Evolutionary conservation across 1,284 basidiomycete genomes (phyloP).

Genomic region (Leccinum pachyderme): DNA sequence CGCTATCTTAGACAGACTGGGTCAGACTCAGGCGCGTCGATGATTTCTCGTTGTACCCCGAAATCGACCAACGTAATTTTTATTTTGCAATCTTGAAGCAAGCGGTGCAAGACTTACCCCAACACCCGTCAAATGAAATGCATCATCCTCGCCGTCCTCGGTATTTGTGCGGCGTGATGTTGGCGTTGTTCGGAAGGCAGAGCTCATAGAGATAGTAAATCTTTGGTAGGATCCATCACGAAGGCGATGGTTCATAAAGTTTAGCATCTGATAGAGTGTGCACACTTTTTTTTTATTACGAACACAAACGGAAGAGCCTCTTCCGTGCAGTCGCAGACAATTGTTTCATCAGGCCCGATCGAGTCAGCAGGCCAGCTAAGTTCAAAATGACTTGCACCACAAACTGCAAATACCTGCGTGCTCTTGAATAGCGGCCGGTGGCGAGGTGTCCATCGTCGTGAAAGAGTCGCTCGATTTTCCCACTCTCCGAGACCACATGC

Average conservation of each 20-base stretch:
- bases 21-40: conserved; percentile 43
- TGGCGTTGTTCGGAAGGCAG: conserved; percentile 34
- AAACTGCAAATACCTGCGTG: conserved; percentile 32
- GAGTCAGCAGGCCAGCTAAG: conserved; percentile 40
- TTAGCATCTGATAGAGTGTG: conserved; percentile 36
- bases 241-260: conserved; percentile 40
- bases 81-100: conserved; percentile 45
- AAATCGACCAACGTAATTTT: conserved; percentile 45
- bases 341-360: conserved; percentile 36
- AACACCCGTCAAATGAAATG: conserved; percentile 38
- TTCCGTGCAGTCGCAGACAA: conserved; percentile 41
- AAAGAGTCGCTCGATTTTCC: conserved; percentile 19
- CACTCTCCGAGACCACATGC: conserved; percentile 12
- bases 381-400: not conserved
- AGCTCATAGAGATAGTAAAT: conserved; percentile 45
- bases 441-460: conserved; percentile 38
- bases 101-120: conserved; percentile 37
- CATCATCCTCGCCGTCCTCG: conserved; percentile 44
- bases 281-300: conserved; percentile 23
- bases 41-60: conserved; percentile 47
- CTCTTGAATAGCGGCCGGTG: conserved; percentile 40
- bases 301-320: conserved; percentile 39
- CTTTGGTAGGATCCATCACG: conserved; percentile 42
- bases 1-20: conserved; percentile 28
- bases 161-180: conserved; percentile 34